Evolutionary conservation across 139 green algal genomes (phyloP).

Genomic region (Diplosphaera chodatii): DNA sequence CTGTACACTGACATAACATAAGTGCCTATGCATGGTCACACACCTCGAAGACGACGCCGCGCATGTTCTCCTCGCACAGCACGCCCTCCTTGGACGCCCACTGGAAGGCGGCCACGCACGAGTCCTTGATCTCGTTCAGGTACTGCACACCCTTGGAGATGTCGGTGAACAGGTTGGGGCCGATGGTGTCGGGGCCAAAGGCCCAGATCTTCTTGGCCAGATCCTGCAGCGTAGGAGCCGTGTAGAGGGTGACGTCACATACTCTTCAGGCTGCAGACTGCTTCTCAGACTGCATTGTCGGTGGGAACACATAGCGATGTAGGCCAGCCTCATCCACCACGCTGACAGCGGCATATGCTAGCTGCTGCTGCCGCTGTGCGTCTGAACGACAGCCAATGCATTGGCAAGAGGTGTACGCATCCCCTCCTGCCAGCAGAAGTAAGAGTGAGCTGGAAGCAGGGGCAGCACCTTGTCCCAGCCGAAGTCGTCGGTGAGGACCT

Average conservation of each 20-base stretch:
- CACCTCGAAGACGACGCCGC: constrained; percentile 88
- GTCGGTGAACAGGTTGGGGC: constrained; percentile 96
- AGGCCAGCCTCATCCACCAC: too few relatives aligned
- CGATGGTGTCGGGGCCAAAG: constrained; percentile 97
- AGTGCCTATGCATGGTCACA: too few relatives aligned
- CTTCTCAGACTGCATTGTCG: too few relatives aligned
- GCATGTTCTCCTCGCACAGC: constrained; percentile 99
- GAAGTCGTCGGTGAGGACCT: constrained; percentile 90
- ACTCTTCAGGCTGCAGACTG: too few relatives aligned
- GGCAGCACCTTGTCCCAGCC: constrained; percentile 89
- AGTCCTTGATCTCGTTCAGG: constrained; percentile 99
- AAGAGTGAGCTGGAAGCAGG: too few relatives aligned
- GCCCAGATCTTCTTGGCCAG: constrained; percentile 99
- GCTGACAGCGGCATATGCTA: too few relatives aligned
- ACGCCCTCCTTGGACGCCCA: constrained; percentile 98
- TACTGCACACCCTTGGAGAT: constrained; percentile 99
- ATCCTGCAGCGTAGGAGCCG: constrained; percentile 39
- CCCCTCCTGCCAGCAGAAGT: too few relatives aligned
- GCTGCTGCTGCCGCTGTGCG: too few relatives aligned
- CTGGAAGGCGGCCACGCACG: constrained; percentile 92
- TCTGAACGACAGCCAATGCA: too few relatives aligned
- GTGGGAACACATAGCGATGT: too few relatives aligned
- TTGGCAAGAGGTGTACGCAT: too few relatives aligned
- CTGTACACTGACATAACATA: not conserved
- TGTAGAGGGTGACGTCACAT: not conserved